phyloP scores from a whole-genome alignment of 2,329 filamentous ascomycete genomes.

The Mycosphaerella sp. region DNA sequence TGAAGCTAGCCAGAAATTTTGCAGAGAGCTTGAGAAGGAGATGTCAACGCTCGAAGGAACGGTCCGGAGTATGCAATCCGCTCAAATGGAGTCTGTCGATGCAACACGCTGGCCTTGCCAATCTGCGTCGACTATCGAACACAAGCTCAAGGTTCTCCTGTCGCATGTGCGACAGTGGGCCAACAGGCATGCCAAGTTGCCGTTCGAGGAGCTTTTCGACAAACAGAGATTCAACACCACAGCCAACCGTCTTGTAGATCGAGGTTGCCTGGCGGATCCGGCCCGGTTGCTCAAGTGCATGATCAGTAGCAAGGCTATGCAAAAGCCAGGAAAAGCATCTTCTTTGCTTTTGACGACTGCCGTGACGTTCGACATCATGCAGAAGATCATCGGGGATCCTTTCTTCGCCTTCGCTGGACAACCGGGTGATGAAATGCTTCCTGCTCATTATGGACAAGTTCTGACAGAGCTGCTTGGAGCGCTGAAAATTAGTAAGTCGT shows the following conservation, averaged over 20 bases:
- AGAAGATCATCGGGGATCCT: constrained; percentile 6
- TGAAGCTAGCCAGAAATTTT: neutral
- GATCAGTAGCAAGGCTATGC: neutral
- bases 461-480: neutral
- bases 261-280: neutral
- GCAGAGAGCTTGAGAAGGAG: neutral
- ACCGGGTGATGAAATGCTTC: neutral
- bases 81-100: constrained; percentile 7
- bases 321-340: constrained; percentile 8
- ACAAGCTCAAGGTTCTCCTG: neutral
- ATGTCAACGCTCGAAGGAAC: neutral
- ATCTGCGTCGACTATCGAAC: constrained; percentile 5
- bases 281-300: neutral
- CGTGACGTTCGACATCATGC: constrained; percentile 6
- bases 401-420: constrained; percentile 13
- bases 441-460: too few relatives aligned
- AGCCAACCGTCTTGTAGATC: neutral
- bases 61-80: constrained; percentile 5
- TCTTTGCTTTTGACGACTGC: constrained; percentile 8
- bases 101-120: constrained; percentile 4
- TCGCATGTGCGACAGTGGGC: constrained; percentile 6
- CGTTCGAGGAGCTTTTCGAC: constrained; percentile 1
- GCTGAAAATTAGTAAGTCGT: neutral
- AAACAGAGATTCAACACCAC: neutral
- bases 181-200: neutral